A percentile compares a stretch with the other conserved stretches of the same genome.
Conservation (phyloP, 2,329 filamentous ascomycete genomes). For the Fusarium globosum region DNA sequence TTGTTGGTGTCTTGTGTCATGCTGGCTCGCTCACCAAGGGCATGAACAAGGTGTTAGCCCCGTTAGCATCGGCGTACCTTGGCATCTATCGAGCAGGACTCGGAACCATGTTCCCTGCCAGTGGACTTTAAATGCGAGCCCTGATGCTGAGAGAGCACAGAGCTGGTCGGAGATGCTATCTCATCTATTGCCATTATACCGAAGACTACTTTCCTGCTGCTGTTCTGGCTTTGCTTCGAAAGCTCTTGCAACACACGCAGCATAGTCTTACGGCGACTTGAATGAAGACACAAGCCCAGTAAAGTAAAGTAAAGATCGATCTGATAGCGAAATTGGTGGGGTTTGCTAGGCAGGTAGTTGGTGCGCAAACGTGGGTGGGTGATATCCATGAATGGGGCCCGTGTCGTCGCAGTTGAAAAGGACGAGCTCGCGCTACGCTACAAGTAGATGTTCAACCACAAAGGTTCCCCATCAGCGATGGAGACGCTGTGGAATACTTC, state of each 20-base stretch:
- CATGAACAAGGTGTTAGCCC: slow-evolving; percentile 21
- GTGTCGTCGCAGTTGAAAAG: slow-evolving; percentile 16
- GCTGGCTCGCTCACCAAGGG: slow-evolving; percentile 12
- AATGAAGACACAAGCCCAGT: background rate
- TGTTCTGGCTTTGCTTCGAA: background rate
- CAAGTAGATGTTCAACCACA: slow-evolving; percentile 21
- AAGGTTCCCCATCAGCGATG: slow-evolving; percentile 15
- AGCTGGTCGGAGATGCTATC: background rate
- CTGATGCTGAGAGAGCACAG: background rate
- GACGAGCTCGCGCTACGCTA: slow-evolving; percentile 21
- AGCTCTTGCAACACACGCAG: background rate
- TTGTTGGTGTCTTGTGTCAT: slow-evolving; percentile 16
- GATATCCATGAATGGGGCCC: background rate
- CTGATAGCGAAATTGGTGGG: slow-evolving; percentile 21
- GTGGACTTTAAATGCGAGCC: slow-evolving; percentile 12
- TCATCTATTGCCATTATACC: background rate
- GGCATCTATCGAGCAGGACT: slow-evolving; percentile 19
- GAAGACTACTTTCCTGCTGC: background rate
- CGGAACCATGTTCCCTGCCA: slow-evolving; percentile 28
- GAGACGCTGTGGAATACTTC: slow-evolving; percentile 7
- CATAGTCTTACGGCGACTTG: background rate
- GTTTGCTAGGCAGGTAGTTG: slow-evolving; percentile 4
- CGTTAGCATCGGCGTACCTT: slow-evolving; percentile 13
- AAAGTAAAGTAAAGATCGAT: slow-evolving; percentile 1
- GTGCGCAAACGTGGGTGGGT: slow-evolving; percentile 7